Evolutionary conservation across 2,329 filamentous ascomycete species (phyloP).

Genomic region (Coniochaeta ligniaria): DNA sequence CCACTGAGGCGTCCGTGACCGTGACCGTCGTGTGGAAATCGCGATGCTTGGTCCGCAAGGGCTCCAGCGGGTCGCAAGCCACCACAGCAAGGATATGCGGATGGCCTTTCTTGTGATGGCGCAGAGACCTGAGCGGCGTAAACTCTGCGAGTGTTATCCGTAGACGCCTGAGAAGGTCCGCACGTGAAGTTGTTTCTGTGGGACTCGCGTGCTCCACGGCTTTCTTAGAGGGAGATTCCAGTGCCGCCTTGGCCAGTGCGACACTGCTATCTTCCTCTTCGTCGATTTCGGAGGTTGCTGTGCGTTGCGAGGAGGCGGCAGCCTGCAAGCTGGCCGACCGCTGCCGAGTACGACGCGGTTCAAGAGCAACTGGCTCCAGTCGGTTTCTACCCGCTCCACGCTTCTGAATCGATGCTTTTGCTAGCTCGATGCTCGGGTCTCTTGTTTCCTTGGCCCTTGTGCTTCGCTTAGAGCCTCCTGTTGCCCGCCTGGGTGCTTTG

Average conservation of each 20-base stretch:
- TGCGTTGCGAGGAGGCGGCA: slow-evolving; percentile 10
- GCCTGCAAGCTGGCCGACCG: slow-evolving; percentile 18
- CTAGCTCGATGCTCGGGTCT: slow-evolving; percentile 18
- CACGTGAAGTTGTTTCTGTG: slow-evolving; percentile 27
- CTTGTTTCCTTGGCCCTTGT: slow-evolving; percentile 2
- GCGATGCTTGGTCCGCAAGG: slow-evolving; percentile 47
- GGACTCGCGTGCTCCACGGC: slow-evolving; percentile 10
- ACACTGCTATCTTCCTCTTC: slow-evolving; percentile 19
- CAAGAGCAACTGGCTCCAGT: slow-evolving; percentile 1
- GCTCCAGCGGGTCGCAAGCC: slow-evolving; percentile 39
- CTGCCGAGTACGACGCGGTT: slow-evolving; percentile 15
- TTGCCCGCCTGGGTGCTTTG: neutral
- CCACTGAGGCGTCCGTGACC: slow-evolving; percentile 48
- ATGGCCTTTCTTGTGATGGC: slow-evolving; percentile 38
- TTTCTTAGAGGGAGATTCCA: slow-evolving; percentile 21
- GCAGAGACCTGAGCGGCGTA: slow-evolving; percentile 42
- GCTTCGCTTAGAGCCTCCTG: neutral
- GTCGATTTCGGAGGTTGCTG: slow-evolving; percentile 2
- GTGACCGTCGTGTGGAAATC: slow-evolving; percentile 54
- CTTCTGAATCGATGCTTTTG: slow-evolving; percentile 7
- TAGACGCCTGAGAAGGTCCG: slow-evolving; percentile 37
- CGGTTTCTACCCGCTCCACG: slow-evolving; percentile 3
- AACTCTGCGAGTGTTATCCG: slow-evolving; percentile 45
- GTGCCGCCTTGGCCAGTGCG: slow-evolving; percentile 20
- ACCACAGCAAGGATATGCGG: slow-evolving; percentile 47